A percentile compares a stretch with the other conserved stretches of the same genome.
phyloP scores from a whole-genome alignment of 2,329 filamentous ascomycete genomes.

The Neofusicoccum sp. region DNA sequence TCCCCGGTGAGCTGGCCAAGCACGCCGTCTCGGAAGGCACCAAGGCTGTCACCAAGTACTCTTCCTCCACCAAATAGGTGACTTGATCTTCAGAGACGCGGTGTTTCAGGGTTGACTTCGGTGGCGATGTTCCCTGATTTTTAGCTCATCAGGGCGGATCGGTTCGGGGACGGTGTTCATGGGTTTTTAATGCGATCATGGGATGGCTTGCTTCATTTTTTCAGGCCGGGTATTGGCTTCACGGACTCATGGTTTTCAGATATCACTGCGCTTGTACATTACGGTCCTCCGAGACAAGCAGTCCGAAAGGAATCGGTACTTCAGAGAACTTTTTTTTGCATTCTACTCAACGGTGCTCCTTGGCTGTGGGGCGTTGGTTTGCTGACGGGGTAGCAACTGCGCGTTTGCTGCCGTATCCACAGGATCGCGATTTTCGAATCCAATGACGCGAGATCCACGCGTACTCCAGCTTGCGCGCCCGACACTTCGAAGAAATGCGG shows the following conservation, averaged over 20 bases:
- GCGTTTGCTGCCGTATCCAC: no score
- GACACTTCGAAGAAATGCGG: background rate
- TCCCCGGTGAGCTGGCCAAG: slow-evolving; percentile 98
- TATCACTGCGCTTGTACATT: slow-evolving; percentile 39
- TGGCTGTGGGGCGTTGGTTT: no score
- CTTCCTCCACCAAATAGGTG: slow-evolving; percentile 95
- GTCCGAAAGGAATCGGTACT: slow-evolving; percentile 38
- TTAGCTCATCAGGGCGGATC: slow-evolving; percentile 21
- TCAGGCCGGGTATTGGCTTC: slow-evolving; percentile 31
- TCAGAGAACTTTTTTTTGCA: background rate
- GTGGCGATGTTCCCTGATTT: slow-evolving; percentile 23
- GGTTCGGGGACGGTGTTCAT: slow-evolving; percentile 35
- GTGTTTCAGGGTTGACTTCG: slow-evolving; percentile 21
- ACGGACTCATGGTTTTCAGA: slow-evolving; percentile 24
- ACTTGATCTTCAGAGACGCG: slow-evolving; percentile 18
- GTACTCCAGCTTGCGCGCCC: background rate
- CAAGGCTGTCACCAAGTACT: slow-evolving; percentile 99
- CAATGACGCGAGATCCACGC: background rate
- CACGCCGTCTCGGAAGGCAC: slow-evolving; percentile 99
- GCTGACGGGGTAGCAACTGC: no score
- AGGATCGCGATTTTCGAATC: background rate
- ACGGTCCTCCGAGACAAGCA: slow-evolving; percentile 37
- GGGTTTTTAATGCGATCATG: slow-evolving; percentile 57
- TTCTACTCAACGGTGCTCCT: background rate
- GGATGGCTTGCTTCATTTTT: slow-evolving; percentile 46